Percentiles rank a stretch among this genome's conserved stretches.
Evolutionary conservation across 441 rosid species (phyloP).

Genomic region (Pelargonium citronellum): DNA sequence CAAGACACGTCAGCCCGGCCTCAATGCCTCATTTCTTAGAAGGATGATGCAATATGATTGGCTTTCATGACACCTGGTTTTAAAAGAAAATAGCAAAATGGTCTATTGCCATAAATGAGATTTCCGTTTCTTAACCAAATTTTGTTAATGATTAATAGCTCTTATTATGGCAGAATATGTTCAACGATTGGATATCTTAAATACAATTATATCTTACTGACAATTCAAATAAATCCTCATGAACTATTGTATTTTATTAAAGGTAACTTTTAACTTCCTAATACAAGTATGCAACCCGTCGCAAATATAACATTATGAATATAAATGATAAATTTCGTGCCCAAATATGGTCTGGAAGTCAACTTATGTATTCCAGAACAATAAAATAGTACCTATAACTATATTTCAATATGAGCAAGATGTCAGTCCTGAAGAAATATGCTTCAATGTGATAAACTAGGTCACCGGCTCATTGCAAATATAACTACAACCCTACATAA

Average conservation of each 20-base stretch:
- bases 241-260: neutral
- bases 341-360: neutral
- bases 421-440: neutral
- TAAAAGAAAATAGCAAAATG: neutral
- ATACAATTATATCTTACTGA: neutral
- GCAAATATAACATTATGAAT: neutral
- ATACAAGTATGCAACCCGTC: neutral
- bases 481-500: neutral
- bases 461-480: neutral
- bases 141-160: neutral
- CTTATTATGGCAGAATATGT: neutral
- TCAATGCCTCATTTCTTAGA: neutral
- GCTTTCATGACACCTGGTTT: neutral
- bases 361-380: neutral
- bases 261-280: neutral
- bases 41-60: conserved; percentile 1
- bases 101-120: neutral
- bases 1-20: neutral
- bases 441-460: neutral
- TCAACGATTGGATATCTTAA: neutral
- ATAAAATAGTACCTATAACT: neutral
- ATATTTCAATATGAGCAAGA: neutral
- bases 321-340: neutral
- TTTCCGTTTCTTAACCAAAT: neutral
- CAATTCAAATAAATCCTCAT: neutral